These are phyloP conservation scores for Amphirosellinia nigrospora DNA, from an alignment of 495 filamentous ascomycete species.

Conservation along the genomic window DNA sequence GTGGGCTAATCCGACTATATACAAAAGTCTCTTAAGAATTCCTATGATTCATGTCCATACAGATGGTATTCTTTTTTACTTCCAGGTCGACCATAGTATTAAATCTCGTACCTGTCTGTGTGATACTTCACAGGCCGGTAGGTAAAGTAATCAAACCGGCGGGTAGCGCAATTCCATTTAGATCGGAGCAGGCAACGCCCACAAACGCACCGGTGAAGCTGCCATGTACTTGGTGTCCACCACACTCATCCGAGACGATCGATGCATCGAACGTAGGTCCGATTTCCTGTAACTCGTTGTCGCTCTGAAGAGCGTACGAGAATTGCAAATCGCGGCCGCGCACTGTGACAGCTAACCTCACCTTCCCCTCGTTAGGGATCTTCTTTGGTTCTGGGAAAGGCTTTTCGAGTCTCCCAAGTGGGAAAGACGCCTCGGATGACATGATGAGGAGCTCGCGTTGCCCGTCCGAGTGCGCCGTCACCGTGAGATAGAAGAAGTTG, in stretches of 20 bases:
- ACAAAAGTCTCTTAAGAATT: too few relatives aligned
- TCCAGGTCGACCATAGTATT: background rate
- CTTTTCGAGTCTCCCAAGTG: conserved; percentile 47
- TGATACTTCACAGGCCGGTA: conserved; percentile 55
- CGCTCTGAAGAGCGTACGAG: conserved; percentile 52
- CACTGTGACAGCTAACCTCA: conserved; percentile 53
- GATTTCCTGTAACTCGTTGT: conserved; percentile 54
- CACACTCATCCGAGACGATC: conserved; percentile 62
- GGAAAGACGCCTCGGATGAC: conserved; percentile 57
- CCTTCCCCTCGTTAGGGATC: conserved; percentile 59
- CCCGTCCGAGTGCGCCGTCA: conserved; percentile 60
- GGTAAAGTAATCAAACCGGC: conserved; percentile 59
- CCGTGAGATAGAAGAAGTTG: conserved; percentile 65
- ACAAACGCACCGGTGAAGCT: conserved; percentile 66
- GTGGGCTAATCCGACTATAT: too few relatives aligned
- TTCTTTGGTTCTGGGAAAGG: conserved; percentile 44
- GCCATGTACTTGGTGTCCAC: conserved; percentile 60
- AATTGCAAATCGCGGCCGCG: conserved; percentile 57
- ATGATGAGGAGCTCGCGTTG: conserved; percentile 59
- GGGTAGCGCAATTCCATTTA: conserved; percentile 53
- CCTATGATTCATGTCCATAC: background rate
- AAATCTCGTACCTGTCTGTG: conserved; percentile 55
- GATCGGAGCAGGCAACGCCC: conserved; percentile 59
- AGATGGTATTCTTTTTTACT: background rate
- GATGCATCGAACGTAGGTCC: conserved; percentile 59